These are phyloP conservation scores for Phytophthora niederhauseri DNA, from an alignment of 352 stramenopile species.

Conservation along the genomic window DNA sequence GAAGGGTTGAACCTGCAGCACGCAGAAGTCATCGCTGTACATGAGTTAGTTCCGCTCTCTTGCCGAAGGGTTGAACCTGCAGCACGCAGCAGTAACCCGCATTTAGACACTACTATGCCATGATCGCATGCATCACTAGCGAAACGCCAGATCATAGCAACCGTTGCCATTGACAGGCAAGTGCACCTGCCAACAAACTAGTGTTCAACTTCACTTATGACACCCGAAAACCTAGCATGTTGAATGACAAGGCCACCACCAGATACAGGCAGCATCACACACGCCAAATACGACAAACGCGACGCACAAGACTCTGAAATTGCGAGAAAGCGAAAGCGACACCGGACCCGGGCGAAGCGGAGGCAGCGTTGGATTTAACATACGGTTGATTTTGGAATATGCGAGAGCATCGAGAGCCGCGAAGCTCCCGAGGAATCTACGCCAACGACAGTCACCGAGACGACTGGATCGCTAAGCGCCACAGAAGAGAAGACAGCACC, in stretches of 20 bases:
- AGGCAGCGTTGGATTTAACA: conserved; percentile 50
- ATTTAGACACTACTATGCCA: conserved; percentile 22
- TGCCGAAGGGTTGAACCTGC: background rate
- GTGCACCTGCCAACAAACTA: background rate
- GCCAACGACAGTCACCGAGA: conserved; percentile 35
- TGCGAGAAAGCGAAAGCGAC: conserved; percentile 29
- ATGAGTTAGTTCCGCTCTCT: conserved; percentile 26
- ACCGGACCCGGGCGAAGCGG: conserved; percentile 31
- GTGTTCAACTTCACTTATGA: too few species aligned
- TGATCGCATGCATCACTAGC: conserved; percentile 17
- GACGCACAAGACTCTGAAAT: conserved; percentile 10
- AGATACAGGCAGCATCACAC: background rate
- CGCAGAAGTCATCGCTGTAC: conserved; percentile 84
- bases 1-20: background rate
- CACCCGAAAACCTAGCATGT: background rate
- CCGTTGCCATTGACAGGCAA: background rate
- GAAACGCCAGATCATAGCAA: background rate
- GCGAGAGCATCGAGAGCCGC: conserved; percentile 29
- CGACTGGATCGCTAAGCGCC: conserved; percentile 23
- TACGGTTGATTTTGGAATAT: conserved; percentile 66
- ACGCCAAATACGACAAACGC: background rate
- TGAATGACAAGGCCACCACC: conserved; percentile 10
- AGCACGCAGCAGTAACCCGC: conserved; percentile 9
- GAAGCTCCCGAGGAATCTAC: conserved; percentile 30
- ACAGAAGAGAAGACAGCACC: conserved; percentile 35